Conservation (phyloP, 163 green algal genomes). For the Scenedesmus sp. region DNA sequence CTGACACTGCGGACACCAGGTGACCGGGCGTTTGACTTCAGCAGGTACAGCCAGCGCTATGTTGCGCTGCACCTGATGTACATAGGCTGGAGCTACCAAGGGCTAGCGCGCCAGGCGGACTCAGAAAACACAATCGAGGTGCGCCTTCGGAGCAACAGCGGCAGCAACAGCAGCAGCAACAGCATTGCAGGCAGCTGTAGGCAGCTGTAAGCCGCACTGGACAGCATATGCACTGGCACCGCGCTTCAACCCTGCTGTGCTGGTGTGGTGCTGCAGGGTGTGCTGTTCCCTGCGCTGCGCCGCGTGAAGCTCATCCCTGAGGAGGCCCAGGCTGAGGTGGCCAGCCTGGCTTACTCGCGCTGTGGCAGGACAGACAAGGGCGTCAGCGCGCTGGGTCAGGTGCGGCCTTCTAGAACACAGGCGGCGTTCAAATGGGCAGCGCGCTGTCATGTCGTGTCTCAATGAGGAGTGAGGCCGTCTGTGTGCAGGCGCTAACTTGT, state of each 20-base stretch:
- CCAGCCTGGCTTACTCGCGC: conserved; percentile 78
- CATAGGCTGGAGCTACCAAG: conserved; percentile 85
- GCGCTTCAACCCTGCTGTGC: background rate
- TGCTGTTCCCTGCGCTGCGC: conserved; percentile 78
- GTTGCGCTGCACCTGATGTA: conserved; percentile 93
- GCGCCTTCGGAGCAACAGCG: background rate
- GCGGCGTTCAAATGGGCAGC: no score
- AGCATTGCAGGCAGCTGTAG: background rate
- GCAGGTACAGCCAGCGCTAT: conserved; percentile 74
- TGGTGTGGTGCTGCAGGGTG: conserved; percentile 57
- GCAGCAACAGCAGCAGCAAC: background rate
- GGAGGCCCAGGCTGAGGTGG: conserved; percentile 45
- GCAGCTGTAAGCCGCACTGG: background rate
- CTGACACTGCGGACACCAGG: conserved; percentile 20
- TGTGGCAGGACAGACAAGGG: conserved; percentile 93
- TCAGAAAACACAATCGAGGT: conserved; percentile 83
- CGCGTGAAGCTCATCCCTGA: conserved; percentile 69
- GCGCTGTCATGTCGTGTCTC: background rate
- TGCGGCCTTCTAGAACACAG: conserved; percentile 18
- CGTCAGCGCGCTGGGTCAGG: conserved; percentile 85
- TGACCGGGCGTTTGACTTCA: conserved; percentile 66
- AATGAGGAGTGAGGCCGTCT: background rate
- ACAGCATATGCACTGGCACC: background rate
- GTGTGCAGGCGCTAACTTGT: background rate
- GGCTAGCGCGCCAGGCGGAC: conserved; percentile 84